Percentiles rank a stretch among this genome's conserved stretches.
These are phyloP conservation scores for Podosphaera leucotricha DNA, from an alignment of 2,329 filamentous ascomycete species.

Conservation along the genomic window DNA sequence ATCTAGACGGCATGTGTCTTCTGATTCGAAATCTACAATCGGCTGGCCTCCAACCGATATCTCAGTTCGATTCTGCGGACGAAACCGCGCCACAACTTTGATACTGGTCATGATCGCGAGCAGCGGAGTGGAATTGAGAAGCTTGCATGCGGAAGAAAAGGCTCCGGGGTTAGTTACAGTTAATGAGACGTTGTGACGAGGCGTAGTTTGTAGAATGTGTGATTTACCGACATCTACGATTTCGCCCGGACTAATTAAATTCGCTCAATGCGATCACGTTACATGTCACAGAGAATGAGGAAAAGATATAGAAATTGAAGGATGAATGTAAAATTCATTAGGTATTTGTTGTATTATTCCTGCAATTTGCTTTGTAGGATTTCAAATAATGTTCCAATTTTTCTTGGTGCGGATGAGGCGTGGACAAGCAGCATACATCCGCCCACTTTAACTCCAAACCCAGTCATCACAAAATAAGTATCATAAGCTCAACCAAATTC, in stretches of 20 bases:
- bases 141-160: too few species aligned
- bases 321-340: background rate
- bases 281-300: too few species aligned
- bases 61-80: slow-evolving; percentile 91
- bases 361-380: background rate
- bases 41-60: slow-evolving; percentile 73
- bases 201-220: too few species aligned
- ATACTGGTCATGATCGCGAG: slow-evolving; percentile 28
- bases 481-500: background rate
- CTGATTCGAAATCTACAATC: slow-evolving; percentile 69
- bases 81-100: slow-evolving; percentile 91
- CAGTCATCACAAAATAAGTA: background rate
- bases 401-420: background rate
- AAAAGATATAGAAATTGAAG: too few species aligned
- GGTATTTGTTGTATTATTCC: background rate
- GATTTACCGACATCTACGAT: too few species aligned
- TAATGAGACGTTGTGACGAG: too few species aligned
- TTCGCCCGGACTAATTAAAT: too few species aligned
- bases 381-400: background rate
- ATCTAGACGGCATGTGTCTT: slow-evolving; percentile 70
- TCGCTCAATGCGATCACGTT: too few species aligned
- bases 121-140: too few species aligned
- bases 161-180: too few species aligned
- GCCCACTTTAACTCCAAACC: background rate
- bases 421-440: background rate